A percentile compares a stretch with the other conserved stretches of the same genome.
Evolutionary conservation across 306 rosid genomes (phyloP).

Genomic region (Cucurbita maxima): DNA sequence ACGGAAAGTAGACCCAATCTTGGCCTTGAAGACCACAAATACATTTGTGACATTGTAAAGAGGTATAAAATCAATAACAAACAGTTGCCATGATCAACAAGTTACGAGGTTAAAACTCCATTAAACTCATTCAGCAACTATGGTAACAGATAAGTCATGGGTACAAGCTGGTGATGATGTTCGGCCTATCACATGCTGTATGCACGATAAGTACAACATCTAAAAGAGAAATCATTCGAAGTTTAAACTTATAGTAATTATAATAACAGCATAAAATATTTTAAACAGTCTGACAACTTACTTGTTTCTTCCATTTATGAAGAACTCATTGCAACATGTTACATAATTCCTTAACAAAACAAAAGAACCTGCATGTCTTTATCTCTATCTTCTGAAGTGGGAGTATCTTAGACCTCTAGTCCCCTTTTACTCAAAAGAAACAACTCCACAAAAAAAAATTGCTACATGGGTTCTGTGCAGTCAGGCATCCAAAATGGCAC

Average conservation of each 20-base stretch:
- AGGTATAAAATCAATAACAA: not conserved
- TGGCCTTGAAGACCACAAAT: not conserved
- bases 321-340: constrained; percentile 28
- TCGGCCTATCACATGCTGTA: not conserved
- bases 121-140: not conserved
- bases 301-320: constrained; percentile 26
- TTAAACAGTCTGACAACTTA: constrained; percentile 32
- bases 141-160: not conserved
- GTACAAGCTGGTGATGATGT: not conserved
- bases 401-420: not conserved
- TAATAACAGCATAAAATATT: constrained; percentile 1
- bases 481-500: not conserved
- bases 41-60: not conserved
- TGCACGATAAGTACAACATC: not conserved
- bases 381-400: constrained; percentile 16
- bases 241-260: not conserved
- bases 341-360: constrained; percentile 30
- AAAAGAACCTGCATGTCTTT: constrained; percentile 27
- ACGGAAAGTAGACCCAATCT: not conserved
- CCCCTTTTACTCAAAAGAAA: not conserved
- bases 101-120: not conserved
- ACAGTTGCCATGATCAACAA: not conserved
- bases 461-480: constrained; percentile 1
- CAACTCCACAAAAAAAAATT: not conserved
- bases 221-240: not conserved